Evolutionary conservation across 306 rosid species (phyloP).

Genomic region (Lathyrus sativus): DNA sequence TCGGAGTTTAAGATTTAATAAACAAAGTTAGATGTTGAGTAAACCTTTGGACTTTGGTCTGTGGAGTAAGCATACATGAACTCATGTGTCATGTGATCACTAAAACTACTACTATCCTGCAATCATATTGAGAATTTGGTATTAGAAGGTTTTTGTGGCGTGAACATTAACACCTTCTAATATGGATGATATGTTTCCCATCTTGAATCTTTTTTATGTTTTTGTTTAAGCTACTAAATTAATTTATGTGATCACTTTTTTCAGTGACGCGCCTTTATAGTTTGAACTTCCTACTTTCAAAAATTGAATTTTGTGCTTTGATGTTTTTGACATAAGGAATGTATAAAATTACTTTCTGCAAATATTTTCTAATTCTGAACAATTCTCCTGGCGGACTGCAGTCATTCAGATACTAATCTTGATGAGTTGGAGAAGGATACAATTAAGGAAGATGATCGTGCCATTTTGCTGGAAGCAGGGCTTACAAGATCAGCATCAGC

Average conservation of each 20-base stretch:
- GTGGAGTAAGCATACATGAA: slow-evolving; percentile 21
- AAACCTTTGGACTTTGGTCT: slow-evolving; percentile 22
- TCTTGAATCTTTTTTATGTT: slow-evolving; percentile 17
- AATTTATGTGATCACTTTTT: slow-evolving; percentile 27
- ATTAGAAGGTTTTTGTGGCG: slow-evolving; percentile 18
- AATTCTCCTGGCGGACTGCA: slow-evolving; percentile 44
- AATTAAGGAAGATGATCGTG: slow-evolving; percentile 79
- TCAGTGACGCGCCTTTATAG: slow-evolving; percentile 8
- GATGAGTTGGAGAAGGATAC: slow-evolving; percentile 81
- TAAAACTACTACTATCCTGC: slow-evolving; percentile 17
- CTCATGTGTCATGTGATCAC: slow-evolving; percentile 17
- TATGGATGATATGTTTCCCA: slow-evolving; percentile 26
- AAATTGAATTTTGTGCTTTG: slow-evolving; percentile 16
- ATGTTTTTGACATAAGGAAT: slow-evolving; percentile 22
- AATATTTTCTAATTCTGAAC: slow-evolving; percentile 35
- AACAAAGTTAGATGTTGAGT: slow-evolving; percentile 26
- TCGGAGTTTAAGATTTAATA: slow-evolving; percentile 24
- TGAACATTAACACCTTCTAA: slow-evolving; percentile 12
- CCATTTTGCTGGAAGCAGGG: slow-evolving; percentile 88
- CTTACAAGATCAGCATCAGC: slow-evolving; percentile 80
- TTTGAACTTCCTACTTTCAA: slow-evolving; percentile 22
- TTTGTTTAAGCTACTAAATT: slow-evolving; percentile 19
- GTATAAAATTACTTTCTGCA: slow-evolving; percentile 9
- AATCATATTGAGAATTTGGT: slow-evolving; percentile 17
- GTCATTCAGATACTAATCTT: slow-evolving; percentile 87